A percentile compares a stretch with the other conserved stretches of the same genome.
Conservation (phyloP, 768 basidiomycete genomes). For the Ramaria sp. region DNA sequence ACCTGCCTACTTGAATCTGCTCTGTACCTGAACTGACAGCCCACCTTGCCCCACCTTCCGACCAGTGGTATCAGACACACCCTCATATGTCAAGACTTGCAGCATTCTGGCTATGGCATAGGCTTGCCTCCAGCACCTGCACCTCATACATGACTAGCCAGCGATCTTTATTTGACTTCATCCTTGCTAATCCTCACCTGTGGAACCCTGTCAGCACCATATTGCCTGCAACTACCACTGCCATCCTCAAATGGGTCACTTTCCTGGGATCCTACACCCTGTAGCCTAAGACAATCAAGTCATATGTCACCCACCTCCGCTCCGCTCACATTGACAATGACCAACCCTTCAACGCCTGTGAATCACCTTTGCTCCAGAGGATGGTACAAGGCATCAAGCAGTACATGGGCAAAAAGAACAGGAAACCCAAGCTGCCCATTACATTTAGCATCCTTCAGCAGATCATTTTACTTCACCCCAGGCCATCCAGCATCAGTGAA, state of each 20-base stretch:
- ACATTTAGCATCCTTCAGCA: constrained; percentile 15
- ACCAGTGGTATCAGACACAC: constrained; percentile 15
- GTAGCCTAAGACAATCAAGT: too few relatives aligned
- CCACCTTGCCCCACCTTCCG: constrained; percentile 13
- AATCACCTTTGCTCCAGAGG: too few relatives aligned
- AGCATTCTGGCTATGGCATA: constrained; percentile 24
- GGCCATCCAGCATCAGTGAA: background rate
- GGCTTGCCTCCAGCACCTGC: constrained; percentile 21
- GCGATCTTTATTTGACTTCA: constrained; percentile 19
- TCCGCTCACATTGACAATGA: too few relatives aligned
- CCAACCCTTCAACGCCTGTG: too few relatives aligned
- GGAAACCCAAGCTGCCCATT: constrained; percentile 20
- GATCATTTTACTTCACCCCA: constrained; percentile 6
- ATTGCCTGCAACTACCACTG: constrained; percentile 7
- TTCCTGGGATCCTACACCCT: too few relatives aligned
- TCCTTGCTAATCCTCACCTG: constrained; percentile 19
- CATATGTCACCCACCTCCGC: too few relatives aligned
- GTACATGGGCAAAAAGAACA: constrained; percentile 15
- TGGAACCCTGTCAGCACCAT: background rate
- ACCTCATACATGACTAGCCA: constrained; percentile 23
- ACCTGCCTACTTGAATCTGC: constrained; percentile 20
- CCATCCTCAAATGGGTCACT: too few relatives aligned
- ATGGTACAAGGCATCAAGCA: constrained; percentile 16
- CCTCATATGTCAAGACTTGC: too few relatives aligned
- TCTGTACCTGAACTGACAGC: constrained; percentile 17